Conservation (phyloP, 179 eudicot genomes). For the Amaranthus tricolor region DNA sequence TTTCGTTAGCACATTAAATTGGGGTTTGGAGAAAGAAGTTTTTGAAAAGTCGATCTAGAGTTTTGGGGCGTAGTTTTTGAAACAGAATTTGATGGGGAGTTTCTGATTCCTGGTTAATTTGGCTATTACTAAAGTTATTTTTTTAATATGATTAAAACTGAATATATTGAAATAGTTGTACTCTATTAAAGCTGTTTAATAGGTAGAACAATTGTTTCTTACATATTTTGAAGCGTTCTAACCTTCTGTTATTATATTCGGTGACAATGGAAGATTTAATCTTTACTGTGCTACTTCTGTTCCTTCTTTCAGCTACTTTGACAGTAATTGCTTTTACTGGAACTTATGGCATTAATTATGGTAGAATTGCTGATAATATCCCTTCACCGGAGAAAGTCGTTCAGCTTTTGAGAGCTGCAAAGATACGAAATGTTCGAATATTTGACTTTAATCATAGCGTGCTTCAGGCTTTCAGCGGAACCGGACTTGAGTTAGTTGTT, state of each 20-base stretch:
- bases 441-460: slow-evolving; percentile 80
- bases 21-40: too few relatives aligned
- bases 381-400: slow-evolving; percentile 84
- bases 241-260: background rate
- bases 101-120: too few relatives aligned
- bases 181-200: too few relatives aligned
- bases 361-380: slow-evolving; percentile 83
- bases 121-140: too few relatives aligned
- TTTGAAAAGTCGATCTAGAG: too few relatives aligned
- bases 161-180: too few relatives aligned
- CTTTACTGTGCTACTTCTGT: slow-evolving; percentile 15
- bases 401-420: slow-evolving; percentile 58
- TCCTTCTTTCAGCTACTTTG: slow-evolving; percentile 32
- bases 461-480: slow-evolving; percentile 76
- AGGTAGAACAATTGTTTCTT: background rate
- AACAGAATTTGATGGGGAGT: too few relatives aligned
- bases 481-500: slow-evolving; percentile 82
- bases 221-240: background rate
- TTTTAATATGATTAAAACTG: too few relatives aligned
- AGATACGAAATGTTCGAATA: slow-evolving; percentile 82
- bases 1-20: too few relatives aligned
- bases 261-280: background rate
- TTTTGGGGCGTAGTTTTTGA: too few relatives aligned
- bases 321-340: slow-evolving; percentile 67
- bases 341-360: slow-evolving; percentile 92